Percentiles rank a stretch among this genome's conserved stretches.
These are phyloP conservation scores for Phaffomyces opuntiae DNA, from an alignment of 805 yeast genomes.

Conservation along the genomic window DNA sequence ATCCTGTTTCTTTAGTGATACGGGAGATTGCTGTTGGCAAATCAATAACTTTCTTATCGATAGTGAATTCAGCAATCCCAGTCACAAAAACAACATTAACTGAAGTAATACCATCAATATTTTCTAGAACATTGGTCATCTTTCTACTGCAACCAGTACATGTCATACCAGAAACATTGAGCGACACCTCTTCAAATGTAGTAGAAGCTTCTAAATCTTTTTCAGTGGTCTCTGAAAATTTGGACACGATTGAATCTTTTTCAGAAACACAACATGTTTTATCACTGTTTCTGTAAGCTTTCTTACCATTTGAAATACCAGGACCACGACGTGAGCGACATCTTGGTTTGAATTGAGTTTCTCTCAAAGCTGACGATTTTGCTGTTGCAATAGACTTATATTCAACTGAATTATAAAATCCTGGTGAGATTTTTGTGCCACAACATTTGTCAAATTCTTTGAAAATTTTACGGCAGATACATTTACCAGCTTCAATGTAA, in stretches of 20 bases:
- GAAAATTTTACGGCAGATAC: neutral
- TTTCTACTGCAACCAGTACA: neutral
- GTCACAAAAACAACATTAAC: neutral
- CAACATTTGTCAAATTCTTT: neutral
- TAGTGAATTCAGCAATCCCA: neutral
- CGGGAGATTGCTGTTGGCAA: neutral
- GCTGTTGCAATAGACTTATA: too few relatives aligned
- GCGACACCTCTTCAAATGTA: neutral
- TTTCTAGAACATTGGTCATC: neutral
- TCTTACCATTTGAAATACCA: too few relatives aligned
- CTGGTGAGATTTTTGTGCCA: neutral
- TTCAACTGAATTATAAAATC: too few relatives aligned
- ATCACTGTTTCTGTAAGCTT: neutral
- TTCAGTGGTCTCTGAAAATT: too few relatives aligned
- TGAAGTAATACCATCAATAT: neutral
- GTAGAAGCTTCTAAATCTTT: neutral
- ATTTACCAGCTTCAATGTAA: neutral
- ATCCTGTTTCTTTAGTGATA: neutral
- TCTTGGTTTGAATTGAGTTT: neutral
- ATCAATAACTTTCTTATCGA: neutral
- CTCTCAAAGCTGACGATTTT: neutral
- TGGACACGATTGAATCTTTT: too few relatives aligned
- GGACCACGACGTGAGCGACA: neutral
- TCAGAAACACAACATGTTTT: neutral
- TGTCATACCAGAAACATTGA: neutral